Evolutionary conservation across 805 yeast genomes (phyloP), one percentile per base, ranked within the genome.

Genomic region (Candida railenensis): DNA sequence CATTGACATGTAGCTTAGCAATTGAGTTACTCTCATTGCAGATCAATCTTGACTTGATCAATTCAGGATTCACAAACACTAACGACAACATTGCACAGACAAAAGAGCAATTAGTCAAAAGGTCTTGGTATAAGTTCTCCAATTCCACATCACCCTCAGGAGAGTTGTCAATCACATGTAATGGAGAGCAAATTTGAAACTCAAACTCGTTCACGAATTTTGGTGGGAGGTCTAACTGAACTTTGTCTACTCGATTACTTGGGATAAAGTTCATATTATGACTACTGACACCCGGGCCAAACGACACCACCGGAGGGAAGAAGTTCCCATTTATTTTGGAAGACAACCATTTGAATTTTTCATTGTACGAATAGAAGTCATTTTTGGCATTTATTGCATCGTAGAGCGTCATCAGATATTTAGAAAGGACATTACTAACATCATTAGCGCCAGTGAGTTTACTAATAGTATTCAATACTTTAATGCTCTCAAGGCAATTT

Each of bases 71-170:
- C 4, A 57, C 56, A 16, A 63, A 61, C 0, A 69, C 57, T 1
- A 83, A 63, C 1, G 88, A 78, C 14, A 86, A 65, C 14, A 87
- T 56, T 0, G 91, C 72, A 2, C 90, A 81, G 2, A 88, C 87
- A 57, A 88, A 80, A 0, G 96, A 87, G 62, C 96, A 89, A 61
- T 88, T 83, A 7, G 81, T 69, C n/a, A 79, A 56, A 1, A 66
- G 50, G 47, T 78, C 83, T 53, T 81, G 85, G 54, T 68, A 73
- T 11, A 81, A 43, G 22, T 64, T 58, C 1, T 44, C 43, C 14
- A 71, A 48, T 32, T 78, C 59, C 82, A 18, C n/a, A n/a, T n/a
- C n/a, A n/a, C n/a, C n/a, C n/a, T n/a, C n/a, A n/a, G n/a, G n/a
- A n/a, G n/a, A 34, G 4, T 48, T 38, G 3, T 2, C 22, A 1